Evolutionary conservation across 176 grass and related monocot genomes (phyloP), one percentile per base, ranked within the genome.

Genomic region (Carex pumila): DNA sequence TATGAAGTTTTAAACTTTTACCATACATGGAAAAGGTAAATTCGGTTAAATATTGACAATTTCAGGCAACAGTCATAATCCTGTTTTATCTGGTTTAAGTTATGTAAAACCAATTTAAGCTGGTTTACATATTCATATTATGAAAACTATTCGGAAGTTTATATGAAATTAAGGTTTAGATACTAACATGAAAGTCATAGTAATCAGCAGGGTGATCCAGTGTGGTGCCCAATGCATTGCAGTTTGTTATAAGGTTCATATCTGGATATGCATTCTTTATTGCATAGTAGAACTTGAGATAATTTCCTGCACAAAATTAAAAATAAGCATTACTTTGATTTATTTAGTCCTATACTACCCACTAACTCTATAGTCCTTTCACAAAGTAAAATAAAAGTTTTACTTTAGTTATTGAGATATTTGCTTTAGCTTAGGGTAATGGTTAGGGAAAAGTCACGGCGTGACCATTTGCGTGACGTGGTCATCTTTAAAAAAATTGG

Each of bases 141-240:
- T 18, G 59, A 22, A 25, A 86, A 84, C 36, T 70, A 36, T 77
- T 37, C 11, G 58, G 79, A 74, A 31, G 69, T 41, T 50, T 25
- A 30, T 64, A 65, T 52, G 12, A 81, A 47, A 58, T 61, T 84
- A 17, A 61, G 18, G 59, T 62, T 56, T 84, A 68, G 36, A 39
- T 79, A 66, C 68, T 79, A 91, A 98, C 92, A 92, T 98, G 95
- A 37, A 91, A 95, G 31, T 98, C 95, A 9, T 91, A 98, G 4
- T 93, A 72, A 87, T 95, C 95, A 89, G 91, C 95, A 80, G 95
- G 92, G 68, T 98, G 95, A 89, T 98, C 86, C 79, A 98, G 88
- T 79, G 84, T 84, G 36, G 0, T 86, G 71, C 87, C 89, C 56
- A 92, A 95, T 64, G 87, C 92, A 81, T 98, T 91, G 81, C 92